phyloP scores from a whole-genome alignment of 495 filamentous ascomycete genomes.

The Neurospora sp. region DNA sequence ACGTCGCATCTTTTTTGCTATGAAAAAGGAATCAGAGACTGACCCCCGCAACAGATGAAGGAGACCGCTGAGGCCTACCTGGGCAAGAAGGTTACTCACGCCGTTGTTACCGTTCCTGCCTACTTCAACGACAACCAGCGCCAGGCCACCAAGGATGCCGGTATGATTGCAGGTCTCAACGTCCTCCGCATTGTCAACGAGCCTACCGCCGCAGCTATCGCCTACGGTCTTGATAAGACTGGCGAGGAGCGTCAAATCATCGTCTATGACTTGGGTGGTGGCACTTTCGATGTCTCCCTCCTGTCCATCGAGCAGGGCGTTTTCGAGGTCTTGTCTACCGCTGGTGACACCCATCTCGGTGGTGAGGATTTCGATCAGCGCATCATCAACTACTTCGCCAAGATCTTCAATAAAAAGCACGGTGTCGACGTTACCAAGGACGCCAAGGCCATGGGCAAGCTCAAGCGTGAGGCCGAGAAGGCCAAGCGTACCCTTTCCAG shows the following conservation, averaged over 20 bases:
- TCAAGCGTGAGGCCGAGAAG: conserved; percentile 99
- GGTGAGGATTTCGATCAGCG: conserved; percentile 99
- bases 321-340: conserved; percentile 96
- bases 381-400: conserved; percentile 93
- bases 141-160: conserved; percentile 97
- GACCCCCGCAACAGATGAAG: conserved; percentile 57
- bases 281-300: conserved; percentile 99
- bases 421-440: conserved; percentile 86
- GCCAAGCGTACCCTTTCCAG: conserved; percentile 98
- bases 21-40: conserved; percentile 7
- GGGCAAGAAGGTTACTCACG: conserved; percentile 91
- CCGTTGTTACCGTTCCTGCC: conserved; percentile 93
- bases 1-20: background rate
- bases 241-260: conserved; percentile 84
- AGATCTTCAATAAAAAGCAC: conserved; percentile 99
- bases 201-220: conserved; percentile 80
- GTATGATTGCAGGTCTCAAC: conserved; percentile 88
- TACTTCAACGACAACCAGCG: conserved; percentile 99
- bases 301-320: conserved; percentile 94
- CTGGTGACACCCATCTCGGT: conserved; percentile 98
- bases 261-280: conserved; percentile 98
- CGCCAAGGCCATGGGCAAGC: conserved; percentile 97
- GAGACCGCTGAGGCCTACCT: conserved; percentile 90
- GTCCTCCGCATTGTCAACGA: conserved; percentile 97
- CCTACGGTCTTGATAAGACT: conserved; percentile 80